Evolutionary conservation across 305 asterid species (phyloP), one percentile per base, ranked within the genome.

Genomic region (Solanum hybrid): DNA sequence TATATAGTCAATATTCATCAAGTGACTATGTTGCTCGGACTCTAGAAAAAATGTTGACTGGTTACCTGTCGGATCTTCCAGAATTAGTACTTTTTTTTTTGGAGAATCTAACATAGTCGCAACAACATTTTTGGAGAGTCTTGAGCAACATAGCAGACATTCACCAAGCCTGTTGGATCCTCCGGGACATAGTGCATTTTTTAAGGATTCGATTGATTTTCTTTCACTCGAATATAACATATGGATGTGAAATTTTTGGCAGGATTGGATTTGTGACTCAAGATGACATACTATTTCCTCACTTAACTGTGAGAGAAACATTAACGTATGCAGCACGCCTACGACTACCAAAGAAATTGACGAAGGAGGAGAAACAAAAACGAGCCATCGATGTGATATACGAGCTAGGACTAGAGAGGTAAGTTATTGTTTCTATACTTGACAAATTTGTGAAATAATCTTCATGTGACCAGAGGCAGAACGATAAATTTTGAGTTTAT

Each of bases 221-320:
- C 82, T 34, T 84, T 26, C 64, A 38, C 20, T 20, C 24, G 77
- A 51, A 69, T 31, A 1, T 38, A 87, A 66, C 88, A 46, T 90
- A 38, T 56, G 78, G 38, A 88, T 7, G 11, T 13, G 42, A 40
- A 10, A 13, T 27, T 0, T 56, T 64, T 90, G n/a, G 91, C 97
- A 97, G 99, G 97, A 96, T 96, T 51, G 99, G 99, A 89, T 98
- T 96, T 26, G 99, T 97, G 93, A 96, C 98, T 24, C 99, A 98
- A 93, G 99, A 98, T 51, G 99, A 98, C 31, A 94, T 98, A 89
- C 94, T 98, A 16, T 96, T 96, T 89, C 99, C 99, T 79, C 98
- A 98, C 93, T 98, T 98, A 34, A 98, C 99, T 1, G 99, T 98
- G 89, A 95, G 91, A 87, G 99, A 98, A 89, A 98, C 99, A 5